Conservation (phyloP, 306 rosid genomes). For the Prunus mongolica region DNA sequence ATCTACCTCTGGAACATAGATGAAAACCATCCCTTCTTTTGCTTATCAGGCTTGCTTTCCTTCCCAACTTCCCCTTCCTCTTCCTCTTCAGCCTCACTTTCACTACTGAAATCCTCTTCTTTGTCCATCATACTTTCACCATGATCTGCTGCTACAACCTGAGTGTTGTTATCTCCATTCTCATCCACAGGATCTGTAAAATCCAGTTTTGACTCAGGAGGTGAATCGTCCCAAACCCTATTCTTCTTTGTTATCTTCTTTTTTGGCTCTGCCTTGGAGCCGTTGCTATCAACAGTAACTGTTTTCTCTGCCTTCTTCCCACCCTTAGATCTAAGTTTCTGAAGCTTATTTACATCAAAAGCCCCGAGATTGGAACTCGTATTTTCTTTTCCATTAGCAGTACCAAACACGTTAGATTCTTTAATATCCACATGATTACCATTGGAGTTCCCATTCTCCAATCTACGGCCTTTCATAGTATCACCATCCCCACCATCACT, state of each 20-base stretch:
- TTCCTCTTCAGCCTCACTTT: slow-evolving; percentile 59
- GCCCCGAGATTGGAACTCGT: slow-evolving; percentile 75
- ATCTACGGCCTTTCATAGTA: slow-evolving; percentile 37
- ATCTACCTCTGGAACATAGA: slow-evolving; percentile 91
- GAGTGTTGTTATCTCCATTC: slow-evolving; percentile 58
- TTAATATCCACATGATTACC: slow-evolving; percentile 44
- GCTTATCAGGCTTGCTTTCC: slow-evolving; percentile 66
- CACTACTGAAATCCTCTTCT: slow-evolving; percentile 87
- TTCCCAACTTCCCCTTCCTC: slow-evolving; percentile 65
- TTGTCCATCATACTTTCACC: slow-evolving; percentile 99
- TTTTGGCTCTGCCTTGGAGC: slow-evolving; percentile 65
- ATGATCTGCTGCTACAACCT: slow-evolving; percentile 72
- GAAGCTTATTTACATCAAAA: slow-evolving; percentile 97
- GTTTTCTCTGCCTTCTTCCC: slow-evolving; percentile 70
- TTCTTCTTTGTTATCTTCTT: slow-evolving; percentile 75
- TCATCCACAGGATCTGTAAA: slow-evolving; percentile 69
- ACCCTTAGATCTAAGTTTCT: slow-evolving; percentile 69
- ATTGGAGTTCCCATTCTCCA: slow-evolving; percentile 66
- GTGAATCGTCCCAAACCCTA: slow-evolving; percentile 85
- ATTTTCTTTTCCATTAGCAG: slow-evolving; percentile 60
- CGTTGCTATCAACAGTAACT: slow-evolving; percentile 52
- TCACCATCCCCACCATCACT: slow-evolving; percentile 49
- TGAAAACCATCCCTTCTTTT: slow-evolving; percentile 96
- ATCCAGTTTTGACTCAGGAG: slow-evolving; percentile 65
- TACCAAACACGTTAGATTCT: slow-evolving; percentile 45